Base-by-base conservation (phyloP, 768 basidiomycete species). In the Trametes cubensis region DNA sequence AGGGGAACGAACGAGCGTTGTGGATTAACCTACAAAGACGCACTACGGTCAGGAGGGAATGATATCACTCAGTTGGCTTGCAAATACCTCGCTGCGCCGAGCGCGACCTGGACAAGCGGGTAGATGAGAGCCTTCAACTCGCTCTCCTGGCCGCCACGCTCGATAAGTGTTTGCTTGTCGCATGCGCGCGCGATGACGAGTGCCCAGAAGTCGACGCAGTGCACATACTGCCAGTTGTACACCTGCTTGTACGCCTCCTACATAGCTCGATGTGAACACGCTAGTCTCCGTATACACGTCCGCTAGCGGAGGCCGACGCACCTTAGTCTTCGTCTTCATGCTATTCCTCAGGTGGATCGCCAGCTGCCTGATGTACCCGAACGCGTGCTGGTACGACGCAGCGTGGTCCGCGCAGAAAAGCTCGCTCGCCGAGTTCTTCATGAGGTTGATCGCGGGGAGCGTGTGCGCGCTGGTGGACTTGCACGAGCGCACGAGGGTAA, bases 211-310 rank as follows among this genome's bases (percentile, higher is more conserved):
- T 99, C 97, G 66, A 99, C 79, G 61, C 87, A 92, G 73, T 99
- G 97, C 2, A 89, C 90, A 67, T 89, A 98, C 77, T 98, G 97
- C 97, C 97, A 99, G 76, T 98, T 99, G 77, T 99, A 97, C 21
- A 99, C 96, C 68, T 90, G 88, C 73, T 89, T 89, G 77, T 90
- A 95, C 10, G 93, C 87, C 67, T 98, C 95, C 89, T 94, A 23
- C 21, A 15, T 8, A 8, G 25, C 14, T 18, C 73, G 21, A 59
- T 55, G 11, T 52, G 44, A 20, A 14, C 38, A 26, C 8, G 30
- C 18, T 49, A 53, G 14, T 7, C n/a, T 47, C 46, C n/a, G 2
- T 34, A 11, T 6, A 5, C 34, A 34, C 34, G 8, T n/a, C 4
- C 28, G 28, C 28, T 8, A 11, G 34, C 34, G 11, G 34, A 34